Evolutionary conservation across 2,329 filamentous ascomycete genomes (phyloP).

Genomic region (Colletotrichum falcatum): DNA sequence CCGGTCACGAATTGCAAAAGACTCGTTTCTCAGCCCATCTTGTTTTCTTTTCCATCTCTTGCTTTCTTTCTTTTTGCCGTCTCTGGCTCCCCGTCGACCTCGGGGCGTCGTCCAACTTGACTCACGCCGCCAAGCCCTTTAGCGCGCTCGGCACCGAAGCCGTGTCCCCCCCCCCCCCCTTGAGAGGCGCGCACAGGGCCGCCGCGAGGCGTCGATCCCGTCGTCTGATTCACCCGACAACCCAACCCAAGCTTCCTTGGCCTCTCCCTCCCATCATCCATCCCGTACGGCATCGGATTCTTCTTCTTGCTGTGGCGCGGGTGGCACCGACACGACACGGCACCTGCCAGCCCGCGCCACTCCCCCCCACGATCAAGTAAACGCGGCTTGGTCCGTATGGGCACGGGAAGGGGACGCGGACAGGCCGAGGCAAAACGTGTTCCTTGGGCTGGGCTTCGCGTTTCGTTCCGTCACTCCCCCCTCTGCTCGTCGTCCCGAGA

Average conservation of each 20-base stretch:
- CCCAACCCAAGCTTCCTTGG: slow-evolving; percentile 15
- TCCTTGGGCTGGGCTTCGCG: not conserved
- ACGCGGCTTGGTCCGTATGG: not conserved
- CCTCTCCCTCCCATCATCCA: too few relatives aligned
- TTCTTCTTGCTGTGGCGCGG: not conserved
- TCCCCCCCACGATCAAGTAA: not conserved
- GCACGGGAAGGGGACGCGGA: not conserved
- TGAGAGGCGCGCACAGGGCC: not conserved
- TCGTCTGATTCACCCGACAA: slow-evolving; percentile 33
- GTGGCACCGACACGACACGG: not conserved
- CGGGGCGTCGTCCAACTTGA: slow-evolving; percentile 25
- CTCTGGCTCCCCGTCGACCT: slow-evolving; percentile 4
- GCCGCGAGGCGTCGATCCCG: slow-evolving; percentile 31
- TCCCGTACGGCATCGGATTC: slow-evolving; percentile 20
- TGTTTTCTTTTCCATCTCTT: not conserved
- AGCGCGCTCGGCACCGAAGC: slow-evolving; percentile 20
- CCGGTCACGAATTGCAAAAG: too few relatives aligned
- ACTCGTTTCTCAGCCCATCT: too few relatives aligned
- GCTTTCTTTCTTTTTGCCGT: not conserved
- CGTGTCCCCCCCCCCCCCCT: slow-evolving; percentile 4
- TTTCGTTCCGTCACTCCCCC: not conserved
- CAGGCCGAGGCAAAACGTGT: not conserved
- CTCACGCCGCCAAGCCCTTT: slow-evolving; percentile 32
- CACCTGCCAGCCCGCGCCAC: not conserved
- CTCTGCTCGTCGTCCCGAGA: not conserved